Percentiles rank a stretch among this genome's conserved stretches.
Evolutionary conservation across 257 asterid genomes (phyloP).

Genomic region (Solanum habrochaites): DNA sequence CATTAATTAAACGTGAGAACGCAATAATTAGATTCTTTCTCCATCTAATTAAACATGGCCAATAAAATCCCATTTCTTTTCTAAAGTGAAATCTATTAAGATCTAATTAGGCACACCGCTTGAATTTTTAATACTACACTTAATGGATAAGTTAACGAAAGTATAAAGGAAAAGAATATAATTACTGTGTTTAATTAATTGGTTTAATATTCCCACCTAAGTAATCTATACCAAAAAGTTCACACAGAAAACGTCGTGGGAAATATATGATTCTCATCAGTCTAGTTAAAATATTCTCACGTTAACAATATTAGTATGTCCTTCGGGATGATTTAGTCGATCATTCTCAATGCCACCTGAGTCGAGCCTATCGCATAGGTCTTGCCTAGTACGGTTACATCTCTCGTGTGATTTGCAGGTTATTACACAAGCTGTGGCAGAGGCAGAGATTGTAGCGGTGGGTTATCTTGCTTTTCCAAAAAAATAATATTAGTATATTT

Average conservation of each 20-base stretch:
- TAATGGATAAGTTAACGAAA: neutral
- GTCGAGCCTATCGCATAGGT: too few species aligned
- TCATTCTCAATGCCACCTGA: too few species aligned
- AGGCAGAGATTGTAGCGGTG: too few species aligned
- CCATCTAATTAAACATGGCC: neutral
- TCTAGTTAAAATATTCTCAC: neutral
- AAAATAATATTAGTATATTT: neutral
- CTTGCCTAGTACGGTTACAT: accelerated
- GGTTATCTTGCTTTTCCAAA: too few species aligned
- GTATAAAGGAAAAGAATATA: neutral
- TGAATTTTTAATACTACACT: neutral
- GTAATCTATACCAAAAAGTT: neutral
- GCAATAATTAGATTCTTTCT: neutral
- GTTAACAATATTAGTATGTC: neutral
- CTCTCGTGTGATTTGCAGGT: too few species aligned
- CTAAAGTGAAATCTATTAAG: neutral
- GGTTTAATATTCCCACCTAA: neutral
- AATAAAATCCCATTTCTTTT: neutral
- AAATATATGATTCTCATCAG: neutral
- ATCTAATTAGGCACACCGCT: neutral
- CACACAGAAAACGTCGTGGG: neutral
- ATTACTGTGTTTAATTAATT: neutral
- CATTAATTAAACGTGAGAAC: neutral
- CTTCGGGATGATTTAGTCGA: too few species aligned
- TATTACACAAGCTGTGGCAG: too few species aligned